phyloP scores from a whole-genome alignment of 305 asterid genomes.

The Fraxinus xanthoxyloides region DNA sequence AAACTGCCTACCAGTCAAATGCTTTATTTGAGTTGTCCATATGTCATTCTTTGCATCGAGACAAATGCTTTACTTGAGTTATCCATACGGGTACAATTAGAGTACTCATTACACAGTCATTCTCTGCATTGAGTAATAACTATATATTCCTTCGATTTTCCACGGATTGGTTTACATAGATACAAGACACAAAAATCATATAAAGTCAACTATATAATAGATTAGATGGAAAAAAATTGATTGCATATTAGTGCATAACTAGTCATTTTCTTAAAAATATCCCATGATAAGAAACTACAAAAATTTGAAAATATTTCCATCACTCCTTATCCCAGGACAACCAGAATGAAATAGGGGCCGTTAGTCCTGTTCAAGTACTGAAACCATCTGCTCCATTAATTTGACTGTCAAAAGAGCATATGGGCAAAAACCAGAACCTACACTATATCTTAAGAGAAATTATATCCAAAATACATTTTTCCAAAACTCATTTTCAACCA shows the following conservation, averaged over 20 bases:
- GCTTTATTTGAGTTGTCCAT: not conserved
- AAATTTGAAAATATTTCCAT: not conserved
- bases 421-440: not conserved
- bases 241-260: not conserved
- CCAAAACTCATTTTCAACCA: no score
- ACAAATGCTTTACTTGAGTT: no score
- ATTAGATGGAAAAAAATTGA: not conserved
- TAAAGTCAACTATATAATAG: not conserved
- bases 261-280: not conserved
- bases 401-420: not conserved
- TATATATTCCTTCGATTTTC: not conserved
- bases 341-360: not conserved
- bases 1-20: not conserved
- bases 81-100: not conserved
- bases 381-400: not conserved
- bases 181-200: not conserved
- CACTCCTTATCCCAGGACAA: not conserved
- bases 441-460: not conserved
- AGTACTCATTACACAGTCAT: not conserved
- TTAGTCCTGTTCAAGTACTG: not conserved
- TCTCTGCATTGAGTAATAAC: not conserved
- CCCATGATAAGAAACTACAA: not conserved
- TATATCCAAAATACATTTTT: not conserved
- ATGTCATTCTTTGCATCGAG: not conserved
- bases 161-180: not conserved